Conservation (phyloP, 1,139 yeast genomes). For the Candida glucosophila region DNA sequence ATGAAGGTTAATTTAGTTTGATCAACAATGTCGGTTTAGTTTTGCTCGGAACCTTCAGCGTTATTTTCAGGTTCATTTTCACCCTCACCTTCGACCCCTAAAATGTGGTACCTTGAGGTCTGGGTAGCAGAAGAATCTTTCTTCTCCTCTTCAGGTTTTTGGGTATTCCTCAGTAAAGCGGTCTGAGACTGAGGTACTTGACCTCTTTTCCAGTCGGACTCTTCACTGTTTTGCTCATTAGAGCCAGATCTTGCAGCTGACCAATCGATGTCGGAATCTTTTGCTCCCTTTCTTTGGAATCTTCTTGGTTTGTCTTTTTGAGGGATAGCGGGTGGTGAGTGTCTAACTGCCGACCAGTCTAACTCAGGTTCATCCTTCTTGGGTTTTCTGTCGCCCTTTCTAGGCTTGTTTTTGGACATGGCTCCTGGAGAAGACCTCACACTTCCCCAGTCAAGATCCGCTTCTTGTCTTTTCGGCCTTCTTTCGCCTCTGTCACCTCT, state of each 20-base stretch:
- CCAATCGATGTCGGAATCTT: constrained; percentile 16
- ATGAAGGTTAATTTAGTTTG: too few species aligned
- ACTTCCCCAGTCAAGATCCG: constrained; percentile 38
- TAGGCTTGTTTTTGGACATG: constrained; percentile 24
- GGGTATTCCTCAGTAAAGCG: constrained; percentile 9
- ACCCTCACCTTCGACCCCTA: constrained; percentile 50
- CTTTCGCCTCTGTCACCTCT: constrained; percentile 14
- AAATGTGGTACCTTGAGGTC: constrained; percentile 57
- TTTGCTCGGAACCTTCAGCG: constrained; percentile 8
- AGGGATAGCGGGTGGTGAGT: constrained; percentile 6
- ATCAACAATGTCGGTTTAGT: constrained; percentile 2
- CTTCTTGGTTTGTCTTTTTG: constrained; percentile 10
- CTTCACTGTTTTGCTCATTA: too few species aligned
- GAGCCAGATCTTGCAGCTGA: constrained; percentile 7
- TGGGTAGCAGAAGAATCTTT: constrained; percentile 36
- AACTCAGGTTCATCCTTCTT: constrained; percentile 22
- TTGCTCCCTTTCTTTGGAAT: constrained; percentile 37
- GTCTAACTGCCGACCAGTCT: constrained; percentile 10
- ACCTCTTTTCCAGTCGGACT: constrained; percentile 23
- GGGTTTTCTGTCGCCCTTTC: constrained; percentile 14
- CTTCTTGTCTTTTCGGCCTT: constrained; percentile 29
- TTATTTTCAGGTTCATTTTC: constrained; percentile 36
- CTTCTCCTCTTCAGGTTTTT: constrained; percentile 13
- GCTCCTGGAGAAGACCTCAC: constrained; percentile 14
- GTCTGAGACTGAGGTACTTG: constrained; percentile 20